These are phyloP conservation scores for Hyaloperonospora brassicae DNA, from an alignment of 352 stramenopile species.

Conservation along the genomic window DNA sequence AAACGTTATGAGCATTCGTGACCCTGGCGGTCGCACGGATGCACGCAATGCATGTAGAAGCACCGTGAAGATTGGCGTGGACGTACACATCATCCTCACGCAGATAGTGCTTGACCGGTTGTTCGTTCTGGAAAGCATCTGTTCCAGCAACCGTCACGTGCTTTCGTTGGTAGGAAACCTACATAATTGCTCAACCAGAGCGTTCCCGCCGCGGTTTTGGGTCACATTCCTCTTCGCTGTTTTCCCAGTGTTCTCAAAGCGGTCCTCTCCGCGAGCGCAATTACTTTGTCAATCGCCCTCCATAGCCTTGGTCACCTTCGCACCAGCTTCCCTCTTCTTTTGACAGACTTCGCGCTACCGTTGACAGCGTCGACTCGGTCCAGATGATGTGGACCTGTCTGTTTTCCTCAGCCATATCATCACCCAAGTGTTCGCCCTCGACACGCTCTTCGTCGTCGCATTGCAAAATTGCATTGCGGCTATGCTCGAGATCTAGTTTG, in stretches of 20 bases:
- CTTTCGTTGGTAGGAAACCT: conserved; percentile 96
- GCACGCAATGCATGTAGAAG: conserved; percentile 74
- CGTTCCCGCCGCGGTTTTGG: conserved; percentile 81
- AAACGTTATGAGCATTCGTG: conserved; percentile 28
- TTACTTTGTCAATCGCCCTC: conserved; percentile 80
- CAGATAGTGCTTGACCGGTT: conserved; percentile 95
- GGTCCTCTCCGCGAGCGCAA: conserved; percentile 66
- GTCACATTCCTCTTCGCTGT: conserved; percentile 74
- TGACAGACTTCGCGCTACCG: conserved; percentile 90
- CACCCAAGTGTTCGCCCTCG: conserved; percentile 45
- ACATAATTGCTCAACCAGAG: conserved; percentile 98
- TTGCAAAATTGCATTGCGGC: conserved; percentile 65
- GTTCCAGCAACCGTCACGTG: conserved; percentile 94
- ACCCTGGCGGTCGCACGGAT: conserved; percentile 45
- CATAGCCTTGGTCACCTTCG: conserved; percentile 90
- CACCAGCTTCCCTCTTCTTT: conserved; percentile 89
- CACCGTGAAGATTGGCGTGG: conserved; percentile 95
- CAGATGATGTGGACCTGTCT: conserved; percentile 64
- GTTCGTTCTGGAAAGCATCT: conserved; percentile 96
- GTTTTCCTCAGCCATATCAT: conserved; percentile 47
- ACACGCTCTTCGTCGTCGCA: conserved; percentile 57
- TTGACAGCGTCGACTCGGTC: conserved; percentile 84
- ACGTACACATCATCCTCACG: conserved; percentile 94
- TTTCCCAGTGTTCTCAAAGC: conserved; percentile 81
- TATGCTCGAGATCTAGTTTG: conserved; percentile 69